phyloP scores from a whole-genome alignment of 2,329 filamentous ascomycete genomes.

The Paecilomyces sp. region DNA sequence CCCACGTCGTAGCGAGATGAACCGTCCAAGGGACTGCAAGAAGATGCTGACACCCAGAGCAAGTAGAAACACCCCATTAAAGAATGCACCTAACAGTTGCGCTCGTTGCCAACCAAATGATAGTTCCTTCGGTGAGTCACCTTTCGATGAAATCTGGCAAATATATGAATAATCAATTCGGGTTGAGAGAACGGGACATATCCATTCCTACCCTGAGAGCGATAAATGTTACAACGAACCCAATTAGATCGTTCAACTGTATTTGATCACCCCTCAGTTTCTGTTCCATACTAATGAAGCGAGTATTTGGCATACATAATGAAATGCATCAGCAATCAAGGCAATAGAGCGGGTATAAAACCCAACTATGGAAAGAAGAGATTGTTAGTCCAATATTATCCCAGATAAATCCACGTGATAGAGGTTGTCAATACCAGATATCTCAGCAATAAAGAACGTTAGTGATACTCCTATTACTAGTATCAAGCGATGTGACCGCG shows the following conservation, averaged over 20 bases:
- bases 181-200: too few relatives aligned
- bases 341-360: slow-evolving; percentile 66
- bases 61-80: slow-evolving; percentile 69
- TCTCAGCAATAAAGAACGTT: slow-evolving; percentile 41
- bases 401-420: neutral
- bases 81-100: slow-evolving; percentile 67
- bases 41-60: slow-evolving; percentile 66
- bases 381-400: neutral
- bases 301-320: slow-evolving; percentile 52
- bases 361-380: slow-evolving; percentile 41
- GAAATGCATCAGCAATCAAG: slow-evolving; percentile 69
- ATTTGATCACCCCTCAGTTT: neutral
- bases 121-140: slow-evolving; percentile 50
- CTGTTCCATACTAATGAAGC: neutral
- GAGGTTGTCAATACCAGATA: slow-evolving; percentile 25
- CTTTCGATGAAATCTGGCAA: slow-evolving; percentile 49
- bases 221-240: slow-evolving; percentile 59
- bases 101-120: slow-evolving; percentile 74
- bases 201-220: slow-evolving; percentile 52
- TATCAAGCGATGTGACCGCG: slow-evolving; percentile 13
- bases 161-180: neutral
- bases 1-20: slow-evolving; percentile 6
- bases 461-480: slow-evolving; percentile 41
- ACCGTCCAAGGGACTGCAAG: slow-evolving; percentile 63
- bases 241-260: slow-evolving; percentile 65